Evolutionary conservation across 352 stramenopile genomes (phyloP), one percentile per base, ranked within the genome.

Genomic region (Phytophthora capsici): DNA sequence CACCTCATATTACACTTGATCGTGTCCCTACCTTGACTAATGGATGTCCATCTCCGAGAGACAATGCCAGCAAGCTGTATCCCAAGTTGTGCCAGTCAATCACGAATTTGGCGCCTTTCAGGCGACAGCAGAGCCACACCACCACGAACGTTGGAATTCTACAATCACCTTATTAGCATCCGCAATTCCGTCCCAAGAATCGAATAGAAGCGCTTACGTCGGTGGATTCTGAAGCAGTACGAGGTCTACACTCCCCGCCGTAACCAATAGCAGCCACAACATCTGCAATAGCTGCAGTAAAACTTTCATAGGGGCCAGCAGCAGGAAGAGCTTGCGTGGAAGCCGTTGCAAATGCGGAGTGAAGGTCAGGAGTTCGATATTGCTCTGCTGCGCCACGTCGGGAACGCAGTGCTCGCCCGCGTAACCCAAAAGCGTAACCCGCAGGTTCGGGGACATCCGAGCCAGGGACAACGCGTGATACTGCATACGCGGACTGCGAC

Each of bases 11-110:
- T 22, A 22, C 6, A 53, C n/a, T 20, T 4, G 13, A 30, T 13
- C 16, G 25, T 51, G n/a, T 19, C 4, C 14, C 16, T 44, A 90
- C 84, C 73, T 90, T 90, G 30, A 95, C 88, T n/a, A 95, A 66
- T 17, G 74, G 66, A 51, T 96, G 83, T 26, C 49, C 58, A 26
- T 57, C 61, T 36, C 72, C 86, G 47, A 91, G 73, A 37, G 82
- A 96, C 37, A 91, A 73, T 37, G 77, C 84, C 40, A 99, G 89
- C 76, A 99, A 98, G 56, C 94, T 99, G 83, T 97, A 99, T 26
- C 97, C 98, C 32, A 99, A 73, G 81, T 99, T 99, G 78, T 99
- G 98, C 98, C 98, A 99, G 74, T 99, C 98, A 66, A 99, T 96
- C 13, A 99, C 84, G 49, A 99, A 95, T 51, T 88, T 89, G 25